A percentile compares a stretch with the other conserved stretches of the same genome.
phyloP scores from a whole-genome alignment of 2,329 filamentous ascomycete genomes.

The Aspergillus felis region DNA sequence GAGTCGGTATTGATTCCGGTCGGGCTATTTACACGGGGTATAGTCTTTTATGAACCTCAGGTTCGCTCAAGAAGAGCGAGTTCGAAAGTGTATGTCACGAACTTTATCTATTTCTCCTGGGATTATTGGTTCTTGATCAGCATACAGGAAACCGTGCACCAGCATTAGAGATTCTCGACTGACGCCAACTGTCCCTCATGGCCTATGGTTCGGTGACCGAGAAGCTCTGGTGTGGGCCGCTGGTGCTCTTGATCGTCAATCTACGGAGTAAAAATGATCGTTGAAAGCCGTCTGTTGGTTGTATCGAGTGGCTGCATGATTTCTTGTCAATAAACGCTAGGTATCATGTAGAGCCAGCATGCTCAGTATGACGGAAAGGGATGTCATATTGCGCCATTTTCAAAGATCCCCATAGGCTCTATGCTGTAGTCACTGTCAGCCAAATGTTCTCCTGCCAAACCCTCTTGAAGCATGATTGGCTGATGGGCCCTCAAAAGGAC shows the following conservation, averaged over 20 bases:
- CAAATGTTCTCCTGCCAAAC: slow-evolving; percentile 5
- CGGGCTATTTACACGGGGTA: slow-evolving; percentile 53
- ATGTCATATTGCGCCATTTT: slow-evolving; percentile 31
- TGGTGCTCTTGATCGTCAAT: neutral
- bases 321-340: neutral
- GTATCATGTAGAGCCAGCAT: neutral
- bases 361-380: slow-evolving; percentile 7
- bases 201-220: no score
- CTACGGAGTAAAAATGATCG: neutral
- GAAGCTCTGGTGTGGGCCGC: neutral
- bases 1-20: no score
- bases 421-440: slow-evolving; percentile 18
- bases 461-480: neutral
- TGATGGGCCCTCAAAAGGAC: neutral
- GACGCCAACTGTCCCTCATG: neutral
- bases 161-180: slow-evolving; percentile 5
- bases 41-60: slow-evolving; percentile 69
- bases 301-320: neutral
- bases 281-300: neutral
- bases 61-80: slow-evolving; percentile 75
- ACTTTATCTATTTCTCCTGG: neutral
- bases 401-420: slow-evolving; percentile 25
- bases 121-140: slow-evolving; percentile 1
- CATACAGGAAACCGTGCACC: slow-evolving; percentile 14
- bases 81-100: slow-evolving; percentile 58